Conservation (phyloP, 208 protist genomes). For the Leishmania turanica region DNA sequence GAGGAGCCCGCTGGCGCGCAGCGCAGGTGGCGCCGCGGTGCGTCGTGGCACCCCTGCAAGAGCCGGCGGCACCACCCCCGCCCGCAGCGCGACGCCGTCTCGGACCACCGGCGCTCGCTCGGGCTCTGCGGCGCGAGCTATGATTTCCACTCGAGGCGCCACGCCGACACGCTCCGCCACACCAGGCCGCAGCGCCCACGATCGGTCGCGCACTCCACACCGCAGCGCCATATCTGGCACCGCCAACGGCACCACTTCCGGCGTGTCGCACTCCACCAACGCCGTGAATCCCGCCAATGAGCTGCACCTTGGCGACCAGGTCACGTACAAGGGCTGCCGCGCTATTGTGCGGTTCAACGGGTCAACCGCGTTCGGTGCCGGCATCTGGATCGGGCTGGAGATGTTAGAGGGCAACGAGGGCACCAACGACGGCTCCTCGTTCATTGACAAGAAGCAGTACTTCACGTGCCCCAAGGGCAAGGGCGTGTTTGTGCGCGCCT, state of each 20-base stretch:
- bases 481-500: conserved; percentile 89
- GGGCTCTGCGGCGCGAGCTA: conserved; percentile 27
- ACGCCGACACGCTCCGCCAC: conserved; percentile 34
- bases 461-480: conserved; percentile 91
- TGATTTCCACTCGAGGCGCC: conserved; percentile 23
- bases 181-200: conserved; percentile 31
- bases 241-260: neutral
- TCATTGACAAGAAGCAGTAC: conserved; percentile 92
- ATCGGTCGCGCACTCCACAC: conserved; percentile 40
- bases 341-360: conserved; percentile 89
- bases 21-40: conserved; percentile 70
- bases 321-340: conserved; percentile 86
- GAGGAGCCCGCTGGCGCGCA: conserved; percentile 75
- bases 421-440: conserved; percentile 89
- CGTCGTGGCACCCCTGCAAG: conserved; percentile 83
- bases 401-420: conserved; percentile 92
- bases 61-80: conserved; percentile 57
- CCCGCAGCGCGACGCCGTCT: conserved; percentile 43
- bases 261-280: conserved; percentile 24
- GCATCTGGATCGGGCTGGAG: conserved; percentile 90
- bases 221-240: conserved; percentile 9
- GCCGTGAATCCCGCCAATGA: conserved; percentile 68
- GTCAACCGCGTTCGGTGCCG: conserved; percentile 79
- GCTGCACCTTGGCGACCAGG: conserved; percentile 70
- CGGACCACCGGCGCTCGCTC: conserved; percentile 28